Conservation (phyloP, 352 stramenopile genomes). For the Discostella stelligera region DNA sequence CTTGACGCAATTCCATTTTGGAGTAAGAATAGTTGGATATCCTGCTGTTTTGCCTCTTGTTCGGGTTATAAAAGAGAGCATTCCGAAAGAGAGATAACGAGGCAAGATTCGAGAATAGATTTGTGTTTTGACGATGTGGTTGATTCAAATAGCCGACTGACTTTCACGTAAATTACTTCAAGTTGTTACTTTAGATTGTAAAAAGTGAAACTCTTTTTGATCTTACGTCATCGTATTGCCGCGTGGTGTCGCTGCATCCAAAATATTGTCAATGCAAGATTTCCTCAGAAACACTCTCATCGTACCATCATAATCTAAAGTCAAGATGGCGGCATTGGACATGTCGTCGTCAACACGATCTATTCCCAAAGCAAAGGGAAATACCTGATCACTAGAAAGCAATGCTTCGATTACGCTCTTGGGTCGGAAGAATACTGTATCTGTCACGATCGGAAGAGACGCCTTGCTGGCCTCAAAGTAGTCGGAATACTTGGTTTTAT, state of each 20-base stretch:
- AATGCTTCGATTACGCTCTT: constrained; percentile 39
- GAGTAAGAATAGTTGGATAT: constrained; percentile 40
- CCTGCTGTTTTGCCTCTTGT: constrained; percentile 8
- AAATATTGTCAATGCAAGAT: constrained; percentile 50
- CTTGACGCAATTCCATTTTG: constrained; percentile 47
- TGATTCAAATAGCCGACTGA: background rate
- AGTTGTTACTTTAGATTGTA: background rate
- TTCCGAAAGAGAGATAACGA: constrained; percentile 28
- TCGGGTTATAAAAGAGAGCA: constrained; percentile 13
- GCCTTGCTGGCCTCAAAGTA: constrained; percentile 50
- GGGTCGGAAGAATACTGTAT: constrained; percentile 47
- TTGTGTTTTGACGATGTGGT: constrained; percentile 44
- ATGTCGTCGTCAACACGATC: constrained; percentile 54
- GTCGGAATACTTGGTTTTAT: constrained; percentile 45
- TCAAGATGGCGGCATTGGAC: constrained; percentile 52
- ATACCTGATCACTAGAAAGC: constrained; percentile 35
- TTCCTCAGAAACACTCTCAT: constrained; percentile 58
- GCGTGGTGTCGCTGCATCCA: constrained; percentile 41
- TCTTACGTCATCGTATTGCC: constrained; percentile 29
- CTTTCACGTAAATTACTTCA: constrained; percentile 2
- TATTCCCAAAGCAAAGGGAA: constrained; percentile 43
- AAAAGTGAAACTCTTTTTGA: background rate
- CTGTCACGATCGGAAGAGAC: constrained; percentile 45
- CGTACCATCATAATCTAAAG: constrained; percentile 57
- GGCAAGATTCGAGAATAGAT: constrained; percentile 51